Evolutionary conservation across 2,329 filamentous ascomycete species (phyloP).

Genomic region (Microdochium trichocladiopsis): DNA sequence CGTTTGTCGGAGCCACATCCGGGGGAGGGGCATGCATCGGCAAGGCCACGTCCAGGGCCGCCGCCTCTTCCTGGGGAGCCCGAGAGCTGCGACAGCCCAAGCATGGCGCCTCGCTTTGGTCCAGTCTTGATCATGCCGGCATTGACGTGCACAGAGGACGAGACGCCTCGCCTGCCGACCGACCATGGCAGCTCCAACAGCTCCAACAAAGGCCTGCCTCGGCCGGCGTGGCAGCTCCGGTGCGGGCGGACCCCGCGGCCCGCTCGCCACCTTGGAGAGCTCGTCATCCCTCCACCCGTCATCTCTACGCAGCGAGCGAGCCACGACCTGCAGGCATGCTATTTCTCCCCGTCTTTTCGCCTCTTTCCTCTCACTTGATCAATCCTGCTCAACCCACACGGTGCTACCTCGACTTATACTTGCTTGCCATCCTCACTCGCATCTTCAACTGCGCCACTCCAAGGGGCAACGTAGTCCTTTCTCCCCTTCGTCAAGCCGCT

Average conservation of each 20-base stretch:
- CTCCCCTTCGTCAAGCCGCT: neutral
- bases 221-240: neutral
- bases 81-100: too few species aligned
- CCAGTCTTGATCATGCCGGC: too few species aligned
- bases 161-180: too few species aligned
- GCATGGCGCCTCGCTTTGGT: too few species aligned
- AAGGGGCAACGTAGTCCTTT: neutral
- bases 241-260: neutral
- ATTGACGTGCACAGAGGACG: too few species aligned
- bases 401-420: too few species aligned
- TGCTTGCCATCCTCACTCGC: too few species aligned
- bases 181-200: too few species aligned
- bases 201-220: too few species aligned
- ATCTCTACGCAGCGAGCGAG: neutral
- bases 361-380: neutral
- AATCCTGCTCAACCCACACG: neutral
- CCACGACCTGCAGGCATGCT: neutral
- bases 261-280: neutral
- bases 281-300: neutral
- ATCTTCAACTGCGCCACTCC: too few species aligned
- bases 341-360: neutral
- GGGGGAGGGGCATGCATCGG: neutral
- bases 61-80: too few species aligned
- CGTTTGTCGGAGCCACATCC: neutral
- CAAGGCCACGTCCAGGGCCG: too few species aligned